Evolutionary conservation across 305 asterid species (phyloP).

Genomic region (Fraxinus velutina): DNA sequence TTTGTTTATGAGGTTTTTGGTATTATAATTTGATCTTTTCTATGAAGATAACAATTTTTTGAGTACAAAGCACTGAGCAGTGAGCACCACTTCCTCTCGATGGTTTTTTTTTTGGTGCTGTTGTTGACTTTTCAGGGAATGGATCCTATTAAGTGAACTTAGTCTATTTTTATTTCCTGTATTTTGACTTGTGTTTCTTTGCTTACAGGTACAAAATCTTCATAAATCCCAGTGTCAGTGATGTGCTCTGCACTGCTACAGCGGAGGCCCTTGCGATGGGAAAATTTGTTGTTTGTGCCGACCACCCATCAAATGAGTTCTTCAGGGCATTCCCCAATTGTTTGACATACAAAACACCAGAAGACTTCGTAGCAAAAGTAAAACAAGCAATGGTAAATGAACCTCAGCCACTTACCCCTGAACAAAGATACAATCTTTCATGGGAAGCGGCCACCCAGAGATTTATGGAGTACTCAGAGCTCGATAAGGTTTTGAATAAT

Average conservation of each 20-base stretch:
- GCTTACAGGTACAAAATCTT: constrained; percentile 84
- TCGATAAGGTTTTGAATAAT: constrained; percentile 50
- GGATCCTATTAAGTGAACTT: background rate
- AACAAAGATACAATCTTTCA: constrained; percentile 71
- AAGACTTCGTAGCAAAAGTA: constrained; percentile 82
- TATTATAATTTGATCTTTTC: background rate
- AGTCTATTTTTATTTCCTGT: background rate
- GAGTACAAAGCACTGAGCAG: background rate
- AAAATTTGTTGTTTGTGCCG: constrained; percentile 88
- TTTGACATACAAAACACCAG: constrained; percentile 75
- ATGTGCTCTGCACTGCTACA: constrained; percentile 96
- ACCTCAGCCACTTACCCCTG: constrained; percentile 83
- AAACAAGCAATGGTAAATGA: constrained; percentile 91
- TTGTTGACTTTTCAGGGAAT: background rate
- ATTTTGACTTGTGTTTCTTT: constrained; percentile 1
- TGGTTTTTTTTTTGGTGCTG: background rate
- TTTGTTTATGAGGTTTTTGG: background rate
- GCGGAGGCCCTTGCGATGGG: constrained; percentile 99
- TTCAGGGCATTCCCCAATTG: constrained; percentile 91
- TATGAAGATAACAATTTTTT: background rate
- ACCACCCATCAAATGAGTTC: constrained; percentile 95
- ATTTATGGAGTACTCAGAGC: constrained; percentile 80
- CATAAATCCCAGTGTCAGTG: constrained; percentile 90
- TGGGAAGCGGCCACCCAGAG: constrained; percentile 99
- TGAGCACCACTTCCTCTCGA: background rate